Evolutionary conservation across 2,329 filamentous ascomycete genomes (phyloP).

Genomic region (Sclerotinia sclerotiorum): DNA sequence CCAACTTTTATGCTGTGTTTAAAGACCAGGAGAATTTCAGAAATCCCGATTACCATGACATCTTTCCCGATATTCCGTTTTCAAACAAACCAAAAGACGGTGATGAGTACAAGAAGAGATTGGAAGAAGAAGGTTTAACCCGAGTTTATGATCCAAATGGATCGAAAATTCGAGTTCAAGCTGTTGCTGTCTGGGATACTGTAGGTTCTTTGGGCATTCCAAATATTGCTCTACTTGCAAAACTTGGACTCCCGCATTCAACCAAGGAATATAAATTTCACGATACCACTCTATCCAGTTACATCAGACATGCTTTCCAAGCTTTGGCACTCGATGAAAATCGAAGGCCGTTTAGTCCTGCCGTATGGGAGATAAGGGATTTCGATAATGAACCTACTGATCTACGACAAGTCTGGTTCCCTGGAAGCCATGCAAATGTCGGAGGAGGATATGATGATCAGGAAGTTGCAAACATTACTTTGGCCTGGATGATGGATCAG

Average conservation of each 20-base stretch:
- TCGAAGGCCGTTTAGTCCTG: conserved; percentile 43
- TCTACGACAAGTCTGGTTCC: conserved; percentile 48
- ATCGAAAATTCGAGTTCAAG: conserved; percentile 45
- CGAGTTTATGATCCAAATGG: conserved; percentile 42
- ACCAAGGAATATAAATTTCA: conserved; percentile 44
- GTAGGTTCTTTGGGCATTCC: conserved; percentile 43
- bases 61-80: conserved; percentile 38
- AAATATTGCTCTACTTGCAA: conserved; percentile 43
- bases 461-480: conserved; percentile 48
- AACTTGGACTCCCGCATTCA: conserved; percentile 42
- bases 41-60: conserved; percentile 42
- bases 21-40: conserved; percentile 40
- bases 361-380: conserved; percentile 43
- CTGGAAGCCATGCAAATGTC: conserved; percentile 50
- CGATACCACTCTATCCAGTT: conserved; percentile 46
- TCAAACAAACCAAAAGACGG: conserved; percentile 34
- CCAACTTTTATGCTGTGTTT: conserved; percentile 47
- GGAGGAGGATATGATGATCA: conserved; percentile 51
- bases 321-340: conserved; percentile 52
- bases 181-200: conserved; percentile 53
- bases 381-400: conserved; percentile 32
- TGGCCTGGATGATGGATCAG: conserved; percentile 53
- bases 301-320: conserved; percentile 51
- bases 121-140: conserved; percentile 42
- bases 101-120: conserved; percentile 42